phyloP scores from a whole-genome alignment of 2,329 filamentous ascomycete species.

The Fusarium nisikadoi region DNA sequence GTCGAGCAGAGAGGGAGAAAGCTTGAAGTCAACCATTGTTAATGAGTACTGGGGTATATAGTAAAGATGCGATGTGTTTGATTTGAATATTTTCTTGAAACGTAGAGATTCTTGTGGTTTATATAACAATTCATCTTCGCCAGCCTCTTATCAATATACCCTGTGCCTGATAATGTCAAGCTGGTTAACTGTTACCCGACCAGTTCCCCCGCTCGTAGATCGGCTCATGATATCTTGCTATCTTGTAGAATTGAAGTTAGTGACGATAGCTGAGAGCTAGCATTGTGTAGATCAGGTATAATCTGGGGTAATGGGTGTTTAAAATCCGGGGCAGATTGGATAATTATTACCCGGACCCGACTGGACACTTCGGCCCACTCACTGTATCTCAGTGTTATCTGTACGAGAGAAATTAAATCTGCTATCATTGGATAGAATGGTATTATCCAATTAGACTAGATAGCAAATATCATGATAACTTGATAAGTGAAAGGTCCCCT shows the following conservation, averaged over 20 bases:
- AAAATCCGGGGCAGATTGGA: neutral
- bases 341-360: neutral
- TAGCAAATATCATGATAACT: neutral
- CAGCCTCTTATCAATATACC: neutral
- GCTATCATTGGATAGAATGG: neutral
- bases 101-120: neutral
- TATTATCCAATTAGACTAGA: neutral
- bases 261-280: neutral
- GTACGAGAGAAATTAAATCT: neutral
- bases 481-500: neutral
- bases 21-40: neutral
- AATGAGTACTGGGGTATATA: rapidly evolving
- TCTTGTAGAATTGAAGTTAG: neutral
- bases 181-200: neutral
- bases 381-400: neutral
- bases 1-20: neutral
- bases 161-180: neutral
- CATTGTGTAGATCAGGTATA: neutral
- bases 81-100: rapidly evolving
- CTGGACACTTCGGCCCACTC: neutral
- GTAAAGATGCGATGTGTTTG: neutral
- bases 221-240: neutral
- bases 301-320: neutral
- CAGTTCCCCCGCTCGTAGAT: neutral
- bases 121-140: neutral